A percentile compares a stretch with the other conserved stretches of the same genome.
These are phyloP conservation scores for Termitomyces eurrhizus DNA, from an alignment of 768 basidiomycete genomes.

Conservation along the genomic window DNA sequence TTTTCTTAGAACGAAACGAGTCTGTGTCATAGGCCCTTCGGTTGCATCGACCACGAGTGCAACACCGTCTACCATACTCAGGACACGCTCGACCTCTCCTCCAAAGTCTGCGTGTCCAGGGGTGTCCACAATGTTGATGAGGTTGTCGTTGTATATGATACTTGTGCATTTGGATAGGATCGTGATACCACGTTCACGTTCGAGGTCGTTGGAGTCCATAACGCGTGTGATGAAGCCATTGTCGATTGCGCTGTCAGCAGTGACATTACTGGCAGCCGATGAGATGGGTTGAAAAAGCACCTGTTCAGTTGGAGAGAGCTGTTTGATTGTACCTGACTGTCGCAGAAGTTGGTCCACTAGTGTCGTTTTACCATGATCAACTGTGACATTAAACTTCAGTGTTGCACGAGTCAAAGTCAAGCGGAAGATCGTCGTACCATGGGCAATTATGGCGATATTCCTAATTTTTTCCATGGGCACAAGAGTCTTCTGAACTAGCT, in stretches of 20 bases:
- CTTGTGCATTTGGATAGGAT: slow-evolving; percentile 59
- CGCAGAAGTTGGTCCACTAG: slow-evolving; percentile 49
- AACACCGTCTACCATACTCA: slow-evolving; percentile 60
- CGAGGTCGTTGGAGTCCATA: slow-evolving; percentile 52
- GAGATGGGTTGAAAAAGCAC: slow-evolving; percentile 29
- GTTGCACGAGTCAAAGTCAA: background rate
- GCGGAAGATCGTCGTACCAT: slow-evolving; percentile 30
- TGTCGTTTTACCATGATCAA: slow-evolving; percentile 52
- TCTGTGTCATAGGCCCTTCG: slow-evolving; percentile 61
- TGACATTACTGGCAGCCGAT: slow-evolving; percentile 23
- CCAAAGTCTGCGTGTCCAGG: slow-evolving; percentile 64
- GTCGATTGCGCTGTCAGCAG: slow-evolving; percentile 31
- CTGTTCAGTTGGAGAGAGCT: slow-evolving; percentile 32
- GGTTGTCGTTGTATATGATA: slow-evolving; percentile 42
- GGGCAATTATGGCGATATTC: slow-evolving; percentile 48
- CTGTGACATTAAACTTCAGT: slow-evolving; percentile 18
- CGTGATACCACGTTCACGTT: slow-evolving; percentile 58
- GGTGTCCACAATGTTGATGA: slow-evolving; percentile 59
- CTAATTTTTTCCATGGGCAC: slow-evolving; percentile 37
- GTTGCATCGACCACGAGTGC: slow-evolving; percentile 58
- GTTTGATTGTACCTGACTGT: slow-evolving; percentile 45
- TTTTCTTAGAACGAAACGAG: slow-evolving; percentile 47
- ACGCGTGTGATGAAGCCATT: slow-evolving; percentile 39
- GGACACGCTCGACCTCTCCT: slow-evolving; percentile 56
- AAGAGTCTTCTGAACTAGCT: slow-evolving; percentile 20